Conservation (phyloP, 495 filamentous ascomycete genomes). For the Hypoxylon perforatum region DNA sequence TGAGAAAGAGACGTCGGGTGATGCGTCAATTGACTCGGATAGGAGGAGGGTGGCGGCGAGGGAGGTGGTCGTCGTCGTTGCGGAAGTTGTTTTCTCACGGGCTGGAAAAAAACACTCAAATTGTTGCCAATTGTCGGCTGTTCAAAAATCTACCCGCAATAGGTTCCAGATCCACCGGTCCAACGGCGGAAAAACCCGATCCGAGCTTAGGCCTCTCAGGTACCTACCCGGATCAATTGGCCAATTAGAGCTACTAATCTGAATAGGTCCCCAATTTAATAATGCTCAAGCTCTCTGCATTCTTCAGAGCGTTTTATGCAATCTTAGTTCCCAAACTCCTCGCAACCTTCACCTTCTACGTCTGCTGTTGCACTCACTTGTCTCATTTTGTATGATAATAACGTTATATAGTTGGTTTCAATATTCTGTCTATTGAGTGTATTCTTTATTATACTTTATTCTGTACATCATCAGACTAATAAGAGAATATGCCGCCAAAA, state of each 20-base stretch:
- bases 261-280: conserved; percentile 12
- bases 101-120: conserved; percentile 48
- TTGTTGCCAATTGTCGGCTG: conserved; percentile 31
- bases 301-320: neutral
- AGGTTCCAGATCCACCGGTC: neutral
- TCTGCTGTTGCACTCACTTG: neutral
- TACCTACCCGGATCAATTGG: conserved; percentile 31
- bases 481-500: neutral
- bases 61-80: conserved; percentile 32
- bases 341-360: neutral
- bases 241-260: conserved; percentile 30
- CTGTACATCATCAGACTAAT: conserved; percentile 8
- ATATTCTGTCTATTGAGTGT: neutral
- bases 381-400: too few relatives aligned
- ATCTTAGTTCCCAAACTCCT: neutral
- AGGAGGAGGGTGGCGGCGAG: conserved; percentile 24
- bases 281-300: neutral
- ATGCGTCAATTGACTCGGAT: conserved; percentile 8
- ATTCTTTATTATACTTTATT: conserved; percentile 11
- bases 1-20: conserved; percentile 33
- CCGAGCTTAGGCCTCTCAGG: conserved; percentile 37
- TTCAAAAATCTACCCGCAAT: conserved; percentile 33
- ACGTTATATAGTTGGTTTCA: neutral
- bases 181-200: conserved; percentile 51
- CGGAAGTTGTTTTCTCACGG: conserved; percentile 21